phyloP scores from a whole-genome alignment of 768 basidiomycete species.

The Tylopilus plumbeoviolaceoides region DNA sequence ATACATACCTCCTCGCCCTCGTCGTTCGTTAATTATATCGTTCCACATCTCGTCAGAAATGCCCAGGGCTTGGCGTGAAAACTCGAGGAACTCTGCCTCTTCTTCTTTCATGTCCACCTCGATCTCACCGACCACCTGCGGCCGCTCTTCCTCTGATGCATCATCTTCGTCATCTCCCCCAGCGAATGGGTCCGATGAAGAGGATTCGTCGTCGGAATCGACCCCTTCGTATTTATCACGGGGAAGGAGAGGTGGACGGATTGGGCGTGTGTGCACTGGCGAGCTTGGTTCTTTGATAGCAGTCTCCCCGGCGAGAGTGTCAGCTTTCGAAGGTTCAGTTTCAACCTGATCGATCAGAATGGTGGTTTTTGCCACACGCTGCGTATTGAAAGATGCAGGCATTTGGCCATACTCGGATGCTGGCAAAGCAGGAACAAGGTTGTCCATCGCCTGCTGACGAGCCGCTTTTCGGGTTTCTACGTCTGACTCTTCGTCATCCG shows the following conservation, averaged over 20 bases:
- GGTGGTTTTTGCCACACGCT: constrained; percentile 51
- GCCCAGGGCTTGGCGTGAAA: constrained; percentile 88
- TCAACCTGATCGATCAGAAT: constrained; percentile 41
- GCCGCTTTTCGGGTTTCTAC: constrained; percentile 34
- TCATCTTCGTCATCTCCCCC: constrained; percentile 42
- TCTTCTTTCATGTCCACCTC: constrained; percentile 93
- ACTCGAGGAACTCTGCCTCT: constrained; percentile 92
- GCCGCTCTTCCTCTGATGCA: constrained; percentile 77
- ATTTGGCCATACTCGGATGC: constrained; percentile 87
- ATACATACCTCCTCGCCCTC: constrained; percentile 75
- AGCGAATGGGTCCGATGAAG: constrained; percentile 50
- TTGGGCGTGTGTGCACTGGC: constrained; percentile 36
- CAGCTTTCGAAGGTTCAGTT: constrained; percentile 5
- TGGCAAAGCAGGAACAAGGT: constrained; percentile 75
- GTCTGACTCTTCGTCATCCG: constrained; percentile 40
- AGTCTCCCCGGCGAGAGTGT: constrained; percentile 6
- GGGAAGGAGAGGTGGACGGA: constrained; percentile 75
- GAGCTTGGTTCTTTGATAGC: background rate
- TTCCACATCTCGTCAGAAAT: constrained; percentile 87
- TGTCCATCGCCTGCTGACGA: constrained; percentile 67
- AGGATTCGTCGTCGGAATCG: constrained; percentile 86
- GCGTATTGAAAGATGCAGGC: constrained; percentile 73
- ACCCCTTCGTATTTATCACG: constrained; percentile 90
- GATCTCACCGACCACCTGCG: constrained; percentile 76
- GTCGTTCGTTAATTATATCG: constrained; percentile 77